phyloP scores from a whole-genome alignment of 2,329 filamentous ascomycete species.

The Cytospora chrysosperma region DNA sequence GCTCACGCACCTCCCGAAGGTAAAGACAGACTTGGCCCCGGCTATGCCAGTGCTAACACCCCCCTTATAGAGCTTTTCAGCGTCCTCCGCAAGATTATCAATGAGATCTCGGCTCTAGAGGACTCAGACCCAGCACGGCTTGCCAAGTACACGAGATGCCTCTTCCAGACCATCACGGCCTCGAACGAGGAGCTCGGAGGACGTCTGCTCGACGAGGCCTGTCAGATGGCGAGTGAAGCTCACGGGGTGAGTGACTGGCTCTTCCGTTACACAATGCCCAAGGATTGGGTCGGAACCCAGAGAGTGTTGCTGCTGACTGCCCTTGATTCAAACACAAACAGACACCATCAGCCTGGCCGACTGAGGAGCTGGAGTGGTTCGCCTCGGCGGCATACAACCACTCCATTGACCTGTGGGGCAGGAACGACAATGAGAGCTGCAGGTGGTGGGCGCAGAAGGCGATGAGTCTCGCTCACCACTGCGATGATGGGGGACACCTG shows the following conservation, averaged over 20 bases:
- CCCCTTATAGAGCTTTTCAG: slow-evolving; percentile 46
- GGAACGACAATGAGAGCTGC: slow-evolving; percentile 53
- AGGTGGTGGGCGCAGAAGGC: slow-evolving; percentile 63
- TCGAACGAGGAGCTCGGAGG: slow-evolving; percentile 56
- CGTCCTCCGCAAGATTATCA: slow-evolving; percentile 66
- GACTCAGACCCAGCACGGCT: slow-evolving; percentile 58
- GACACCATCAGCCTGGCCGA: slow-evolving; percentile 50
- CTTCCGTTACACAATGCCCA: slow-evolving; percentile 34
- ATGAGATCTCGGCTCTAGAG: slow-evolving; percentile 61
- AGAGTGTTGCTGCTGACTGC: neutral
- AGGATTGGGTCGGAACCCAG: slow-evolving; percentile 29
- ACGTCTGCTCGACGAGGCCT: slow-evolving; percentile 63
- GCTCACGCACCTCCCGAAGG: slow-evolving; percentile 51
- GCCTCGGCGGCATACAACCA: slow-evolving; percentile 68
- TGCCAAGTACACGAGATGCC: slow-evolving; percentile 74
- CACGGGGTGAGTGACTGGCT: slow-evolving; percentile 40
- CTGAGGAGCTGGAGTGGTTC: slow-evolving; percentile 74
- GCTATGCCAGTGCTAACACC: neutral
- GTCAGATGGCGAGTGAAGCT: slow-evolving; percentile 51
- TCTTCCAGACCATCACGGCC: slow-evolving; percentile 67
- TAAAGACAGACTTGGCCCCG: slow-evolving; percentile 31
- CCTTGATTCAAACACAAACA: neutral
- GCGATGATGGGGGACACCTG: slow-evolving; percentile 52
- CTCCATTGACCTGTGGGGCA: slow-evolving; percentile 63
- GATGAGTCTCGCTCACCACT: slow-evolving; percentile 58